Conservation (phyloP, 2,329 filamentous ascomycete genomes). For the Sphaerulina populicola region DNA sequence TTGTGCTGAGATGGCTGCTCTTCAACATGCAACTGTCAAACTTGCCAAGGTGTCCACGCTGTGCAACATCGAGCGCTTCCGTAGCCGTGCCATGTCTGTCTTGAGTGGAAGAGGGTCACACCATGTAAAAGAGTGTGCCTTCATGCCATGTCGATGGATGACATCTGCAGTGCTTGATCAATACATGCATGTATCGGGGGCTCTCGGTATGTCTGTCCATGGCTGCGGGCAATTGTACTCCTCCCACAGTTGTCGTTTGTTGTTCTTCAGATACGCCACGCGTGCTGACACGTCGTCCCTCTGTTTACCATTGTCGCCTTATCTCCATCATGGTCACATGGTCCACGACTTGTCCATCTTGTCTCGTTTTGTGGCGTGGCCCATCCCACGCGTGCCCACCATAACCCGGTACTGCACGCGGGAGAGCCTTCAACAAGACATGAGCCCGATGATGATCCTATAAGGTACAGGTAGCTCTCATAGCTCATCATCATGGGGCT, state of each 20-base stretch:
- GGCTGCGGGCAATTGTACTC: background rate
- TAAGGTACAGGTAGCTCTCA: too few relatives aligned
- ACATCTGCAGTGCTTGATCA: background rate
- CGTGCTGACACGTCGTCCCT: background rate
- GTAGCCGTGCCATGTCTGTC: background rate
- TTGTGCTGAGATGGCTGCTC: background rate
- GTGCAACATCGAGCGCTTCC: background rate
- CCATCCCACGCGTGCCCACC: conserved; percentile 15
- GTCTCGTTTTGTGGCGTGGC: background rate
- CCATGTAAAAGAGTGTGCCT: background rate
- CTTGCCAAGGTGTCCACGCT: background rate
- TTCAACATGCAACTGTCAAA: background rate
- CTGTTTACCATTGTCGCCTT: background rate
- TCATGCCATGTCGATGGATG: background rate
- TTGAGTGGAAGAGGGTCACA: background rate
- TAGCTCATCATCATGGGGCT: conserved; percentile 16
- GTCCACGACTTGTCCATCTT: conserved; percentile 4
- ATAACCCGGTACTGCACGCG: background rate
- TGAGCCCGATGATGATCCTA: conserved; percentile 12
- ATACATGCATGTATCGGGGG: background rate
- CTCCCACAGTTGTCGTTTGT: background rate
- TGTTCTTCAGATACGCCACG: background rate
- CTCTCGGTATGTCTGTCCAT: background rate
- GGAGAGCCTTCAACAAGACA: conserved; percentile 14
- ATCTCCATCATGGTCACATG: conserved; percentile 9